Evolutionary conservation across 305 asterid species (phyloP), one percentile per base, ranked within the genome.

Genomic region (Fraxinus ornus): DNA sequence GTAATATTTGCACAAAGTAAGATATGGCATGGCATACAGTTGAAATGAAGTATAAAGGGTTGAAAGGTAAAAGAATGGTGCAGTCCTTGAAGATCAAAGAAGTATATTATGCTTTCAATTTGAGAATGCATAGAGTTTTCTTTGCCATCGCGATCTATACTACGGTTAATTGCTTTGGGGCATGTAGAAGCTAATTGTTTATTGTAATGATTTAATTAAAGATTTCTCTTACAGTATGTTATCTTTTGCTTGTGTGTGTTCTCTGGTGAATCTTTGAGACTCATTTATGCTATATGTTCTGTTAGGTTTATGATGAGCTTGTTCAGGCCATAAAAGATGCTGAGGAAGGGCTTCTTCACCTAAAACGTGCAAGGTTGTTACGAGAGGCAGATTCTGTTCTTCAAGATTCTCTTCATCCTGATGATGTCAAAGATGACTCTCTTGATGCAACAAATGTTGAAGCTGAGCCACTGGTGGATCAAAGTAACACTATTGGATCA

Each of bases 311-410:
- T 22, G 90, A 78, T 5, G 99, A 96, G 92, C 97, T 93, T 85
- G 91, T 91, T 75, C 92, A 88, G 88, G 88, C 94, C 78, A 91
- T 94, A 55, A 86, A 88, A 88, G 97, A 94, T 82, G 94, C 93
- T 57, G 98, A 96, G 86, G 97, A 96, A 88, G 98, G 97, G 66
- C 98, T 96, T 55, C 90, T 94, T 81, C 94, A 93, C 74, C 90
- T 96, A 78, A 96, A 96, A 86, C 92, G 87, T 52, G 93, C 93
- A 12, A 91, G 98, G 83, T 86, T 96, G 89, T 80, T 93, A 72
- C 89, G 91, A 79, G 98, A 94, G 86, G 96, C 88, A 70, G 98
- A 96, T 89, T 74, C 81, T 75, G 79, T 88, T 79, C 80, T 96
- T 75, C 89, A 86, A 75, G 84, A 84, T 77, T 84, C 93, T 35